phyloP scores from a whole-genome alignment of 2,329 filamentous ascomycete species.

The Pseudogymnoascus sp. region DNA sequence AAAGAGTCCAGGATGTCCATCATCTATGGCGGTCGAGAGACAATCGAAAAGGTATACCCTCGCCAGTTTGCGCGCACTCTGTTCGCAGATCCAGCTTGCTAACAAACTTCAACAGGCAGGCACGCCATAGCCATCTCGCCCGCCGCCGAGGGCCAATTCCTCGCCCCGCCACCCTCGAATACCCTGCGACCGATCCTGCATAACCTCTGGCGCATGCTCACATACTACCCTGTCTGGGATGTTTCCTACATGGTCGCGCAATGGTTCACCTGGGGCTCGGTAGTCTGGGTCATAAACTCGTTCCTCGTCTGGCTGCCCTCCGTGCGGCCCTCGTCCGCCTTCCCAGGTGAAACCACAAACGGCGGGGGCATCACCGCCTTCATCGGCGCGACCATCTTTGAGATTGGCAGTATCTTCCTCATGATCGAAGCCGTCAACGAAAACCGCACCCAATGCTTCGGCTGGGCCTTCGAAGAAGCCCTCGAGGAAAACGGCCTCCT shows the following conservation, averaged over 20 bases:
- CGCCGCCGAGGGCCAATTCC: conserved; percentile 18
- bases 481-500: conserved; percentile 28
- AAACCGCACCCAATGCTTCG: conserved; percentile 57
- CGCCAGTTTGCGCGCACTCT: background rate
- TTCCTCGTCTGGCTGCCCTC: conserved; percentile 60
- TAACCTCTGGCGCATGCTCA: conserved; percentile 42
- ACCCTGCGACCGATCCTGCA: conserved; percentile 21
- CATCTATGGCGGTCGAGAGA: conserved; percentile 39
- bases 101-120: conserved; percentile 24
- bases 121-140: conserved; percentile 33
- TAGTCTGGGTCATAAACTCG: conserved; percentile 51
- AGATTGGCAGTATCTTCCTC: conserved; percentile 54
- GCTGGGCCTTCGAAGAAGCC: conserved; percentile 56
- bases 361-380: conserved; percentile 58
- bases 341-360: conserved; percentile 43
- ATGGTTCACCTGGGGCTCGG: conserved; percentile 46
- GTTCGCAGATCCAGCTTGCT: background rate
- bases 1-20: conserved; percentile 17
- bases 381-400: conserved; percentile 62
- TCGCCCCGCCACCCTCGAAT: conserved; percentile 28
- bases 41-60: conserved; percentile 36
- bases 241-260: conserved; percentile 48
- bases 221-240: conserved; percentile 47
- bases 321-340: conserved; percentile 43
- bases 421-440: conserved; percentile 64